These are phyloP conservation scores for Erodium trifolium DNA, from an alignment of 441 rosid genomes.

Conservation along the genomic window DNA sequence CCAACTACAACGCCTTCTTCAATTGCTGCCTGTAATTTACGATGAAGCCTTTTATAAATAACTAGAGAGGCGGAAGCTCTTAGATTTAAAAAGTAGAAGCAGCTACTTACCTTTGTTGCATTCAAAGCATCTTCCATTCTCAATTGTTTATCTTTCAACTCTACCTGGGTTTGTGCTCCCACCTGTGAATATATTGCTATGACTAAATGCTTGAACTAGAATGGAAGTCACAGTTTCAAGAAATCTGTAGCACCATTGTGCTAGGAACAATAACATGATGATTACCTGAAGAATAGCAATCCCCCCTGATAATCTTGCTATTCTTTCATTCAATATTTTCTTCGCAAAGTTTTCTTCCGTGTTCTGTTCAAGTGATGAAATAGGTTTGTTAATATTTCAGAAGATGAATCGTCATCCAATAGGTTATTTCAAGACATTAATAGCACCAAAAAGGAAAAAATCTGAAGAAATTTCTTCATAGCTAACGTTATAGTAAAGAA, in stretches of 20 bases:
- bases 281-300: slow-evolving; percentile 77
- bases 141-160: slow-evolving; percentile 81
- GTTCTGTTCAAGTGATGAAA: slow-evolving; percentile 37
- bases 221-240: slow-evolving; percentile 7
- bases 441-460: background rate
- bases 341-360: slow-evolving; percentile 55
- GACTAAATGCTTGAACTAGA: slow-evolving; percentile 10
- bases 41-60: slow-evolving; percentile 13
- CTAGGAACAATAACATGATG: slow-evolving; percentile 7
- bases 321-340: slow-evolving; percentile 76
- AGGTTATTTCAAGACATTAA: background rate
- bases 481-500: background rate
- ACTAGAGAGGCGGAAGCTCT: background rate
- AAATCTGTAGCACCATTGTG: slow-evolving; percentile 2
- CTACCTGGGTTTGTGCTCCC: slow-evolving; percentile 85
- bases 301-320: slow-evolving; percentile 75
- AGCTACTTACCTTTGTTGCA: slow-evolving; percentile 68
- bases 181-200: slow-evolving; percentile 37
- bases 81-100: slow-evolving; percentile 14
- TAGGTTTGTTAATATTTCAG: background rate
- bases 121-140: slow-evolving; percentile 86
- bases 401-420: background rate
- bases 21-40: slow-evolving; percentile 50
- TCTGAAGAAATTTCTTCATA: background rate
- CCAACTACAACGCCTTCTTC: slow-evolving; percentile 97